These are phyloP conservation scores for Marasmius oreades DNA, from an alignment of 1,284 basidiomycete species.

Conservation along the genomic window DNA sequence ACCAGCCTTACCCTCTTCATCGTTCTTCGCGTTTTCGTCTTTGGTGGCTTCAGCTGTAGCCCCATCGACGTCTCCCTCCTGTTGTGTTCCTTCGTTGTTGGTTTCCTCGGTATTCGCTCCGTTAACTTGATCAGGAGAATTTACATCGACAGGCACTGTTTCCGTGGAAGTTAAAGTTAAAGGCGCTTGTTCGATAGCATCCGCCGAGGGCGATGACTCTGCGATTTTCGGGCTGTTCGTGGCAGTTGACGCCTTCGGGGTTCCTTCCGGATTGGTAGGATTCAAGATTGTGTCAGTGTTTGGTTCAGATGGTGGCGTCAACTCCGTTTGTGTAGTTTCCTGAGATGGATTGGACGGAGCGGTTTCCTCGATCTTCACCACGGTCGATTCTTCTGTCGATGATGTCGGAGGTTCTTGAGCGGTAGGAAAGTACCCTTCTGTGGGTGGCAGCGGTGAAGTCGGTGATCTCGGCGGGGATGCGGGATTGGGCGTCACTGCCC, in stretches of 20 bases:
- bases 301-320: not conserved
- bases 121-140: not conserved
- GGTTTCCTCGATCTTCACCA: slow-evolving; percentile 20
- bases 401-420: not conserved
- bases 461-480: not conserved
- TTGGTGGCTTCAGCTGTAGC: slow-evolving; percentile 1
- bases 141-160: not conserved
- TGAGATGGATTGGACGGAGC: not conserved
- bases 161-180: not conserved
- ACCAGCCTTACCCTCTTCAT: slow-evolving; percentile 8
- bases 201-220: not conserved
- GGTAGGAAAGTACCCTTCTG: not conserved
- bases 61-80: not conserved
- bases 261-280: no score
- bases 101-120: not conserved
- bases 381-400: not conserved
- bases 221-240: not conserved
- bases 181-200: not conserved
- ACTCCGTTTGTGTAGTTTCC: not conserved
- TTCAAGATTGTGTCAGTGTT: not conserved
- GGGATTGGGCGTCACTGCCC: not conserved
- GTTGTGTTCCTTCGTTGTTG: not conserved
- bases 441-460: slow-evolving; percentile 4
- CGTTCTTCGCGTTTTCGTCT: slow-evolving; percentile 14
- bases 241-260: no score